Conservation (phyloP, 169 alveolate species). For the Eimeria maxima region DNA sequence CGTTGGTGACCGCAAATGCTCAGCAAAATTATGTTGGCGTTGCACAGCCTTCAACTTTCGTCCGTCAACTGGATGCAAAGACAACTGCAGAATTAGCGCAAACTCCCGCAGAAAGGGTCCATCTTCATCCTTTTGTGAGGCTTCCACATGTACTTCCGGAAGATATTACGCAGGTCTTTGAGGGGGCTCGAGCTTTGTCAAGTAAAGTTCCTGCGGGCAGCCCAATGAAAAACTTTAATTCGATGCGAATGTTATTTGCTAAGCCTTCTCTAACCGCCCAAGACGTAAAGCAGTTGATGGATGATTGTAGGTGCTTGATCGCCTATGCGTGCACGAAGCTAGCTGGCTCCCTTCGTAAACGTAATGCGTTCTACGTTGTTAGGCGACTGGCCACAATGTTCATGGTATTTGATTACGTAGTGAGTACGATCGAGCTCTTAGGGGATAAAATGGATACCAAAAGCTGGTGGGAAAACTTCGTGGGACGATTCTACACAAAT, state of each 20-base stretch:
- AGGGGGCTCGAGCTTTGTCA: background rate
- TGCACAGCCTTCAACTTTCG: too few species aligned
- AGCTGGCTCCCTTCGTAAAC: background rate
- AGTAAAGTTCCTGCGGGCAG: too few species aligned
- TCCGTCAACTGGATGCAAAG: background rate
- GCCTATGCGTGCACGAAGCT: background rate
- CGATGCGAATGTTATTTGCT: background rate
- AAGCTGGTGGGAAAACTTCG: background rate
- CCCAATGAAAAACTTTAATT: background rate
- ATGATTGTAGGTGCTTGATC: background rate
- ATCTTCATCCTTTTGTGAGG: constrained; percentile 20
- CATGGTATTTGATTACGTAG: background rate
- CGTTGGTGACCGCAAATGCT: background rate
- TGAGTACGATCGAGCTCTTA: background rate
- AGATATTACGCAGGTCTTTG: background rate
- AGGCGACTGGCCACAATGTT: background rate
- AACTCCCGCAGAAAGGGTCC: background rate
- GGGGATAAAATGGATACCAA: background rate
- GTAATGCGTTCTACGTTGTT: background rate
- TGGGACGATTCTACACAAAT: background rate
- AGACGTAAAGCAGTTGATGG: background rate
- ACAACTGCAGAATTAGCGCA: background rate
- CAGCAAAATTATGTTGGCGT: too few species aligned
- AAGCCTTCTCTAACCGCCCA: background rate
- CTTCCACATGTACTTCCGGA: background rate